These are phyloP conservation scores for Paracoccidioides brasiliensis DNA, from an alignment of 2,329 filamentous ascomycete species.

Conservation along the genomic window DNA sequence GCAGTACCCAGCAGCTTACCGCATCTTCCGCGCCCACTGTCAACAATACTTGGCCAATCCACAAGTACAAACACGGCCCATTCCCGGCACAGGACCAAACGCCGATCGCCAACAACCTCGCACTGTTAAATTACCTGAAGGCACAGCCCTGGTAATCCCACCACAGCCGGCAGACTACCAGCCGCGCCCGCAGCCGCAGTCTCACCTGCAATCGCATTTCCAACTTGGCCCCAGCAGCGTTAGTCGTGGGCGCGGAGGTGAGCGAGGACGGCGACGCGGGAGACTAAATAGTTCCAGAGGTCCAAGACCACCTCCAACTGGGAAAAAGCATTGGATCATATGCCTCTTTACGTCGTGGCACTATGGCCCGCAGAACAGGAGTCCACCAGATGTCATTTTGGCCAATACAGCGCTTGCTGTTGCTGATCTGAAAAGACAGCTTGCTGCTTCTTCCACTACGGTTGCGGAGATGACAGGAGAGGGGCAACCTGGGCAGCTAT, in stretches of 20 bases:
- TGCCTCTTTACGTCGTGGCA: conserved; percentile 45
- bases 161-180: conserved; percentile 29
- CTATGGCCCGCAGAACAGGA: conserved; percentile 33
- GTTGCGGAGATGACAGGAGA: conserved; percentile 4
- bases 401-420: conserved; percentile 38
- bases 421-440: conserved; percentile 33
- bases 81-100: background rate
- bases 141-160: conserved; percentile 42
- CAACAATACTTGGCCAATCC: conserved; percentile 10
- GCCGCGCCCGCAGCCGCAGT: background rate
- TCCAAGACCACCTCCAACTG: background rate
- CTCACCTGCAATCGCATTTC: too few species aligned
- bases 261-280: background rate
- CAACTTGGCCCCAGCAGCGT: background rate
- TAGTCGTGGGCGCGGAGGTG: background rate
- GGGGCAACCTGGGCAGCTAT: conserved; percentile 24
- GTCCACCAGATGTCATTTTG: conserved; percentile 32
- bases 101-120: conserved; percentile 1
- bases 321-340: conserved; percentile 40
- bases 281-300: background rate
- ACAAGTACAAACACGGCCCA: conserved; percentile 1
- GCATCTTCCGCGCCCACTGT: conserved; percentile 38
- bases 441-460: conserved; percentile 16
- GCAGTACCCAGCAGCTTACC: conserved; percentile 40
- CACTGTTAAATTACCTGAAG: conserved; percentile 22